Percentiles rank a stretch among this genome's conserved stretches.
Evolutionary conservation across 331 rosid genomes (phyloP).

Genomic region (Phaseolus coccineus): DNA sequence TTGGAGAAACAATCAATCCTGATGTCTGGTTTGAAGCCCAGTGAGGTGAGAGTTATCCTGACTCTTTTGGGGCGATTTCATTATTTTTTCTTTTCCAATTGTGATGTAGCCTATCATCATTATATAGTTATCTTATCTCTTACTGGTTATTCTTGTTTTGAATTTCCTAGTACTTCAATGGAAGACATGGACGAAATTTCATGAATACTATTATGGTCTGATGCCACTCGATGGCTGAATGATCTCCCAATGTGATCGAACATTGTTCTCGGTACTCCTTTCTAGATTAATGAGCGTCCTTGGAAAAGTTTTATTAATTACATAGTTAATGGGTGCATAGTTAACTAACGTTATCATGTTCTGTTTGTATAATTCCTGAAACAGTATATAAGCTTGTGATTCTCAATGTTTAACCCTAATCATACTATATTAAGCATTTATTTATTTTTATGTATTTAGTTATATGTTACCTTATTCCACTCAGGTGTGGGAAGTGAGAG

Average conservation of each 20-base stretch:
- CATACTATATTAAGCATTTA: no score
- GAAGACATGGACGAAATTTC: no score
- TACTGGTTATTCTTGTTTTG: background rate
- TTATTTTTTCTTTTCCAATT: background rate
- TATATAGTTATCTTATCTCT: constrained; percentile 2
- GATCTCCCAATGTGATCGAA: no score
- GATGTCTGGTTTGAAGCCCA: constrained; percentile 94
- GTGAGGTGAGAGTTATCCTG: constrained; percentile 60
- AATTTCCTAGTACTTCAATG: no score
- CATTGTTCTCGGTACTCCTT: no score
- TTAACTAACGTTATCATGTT: background rate
- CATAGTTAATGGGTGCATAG: background rate
- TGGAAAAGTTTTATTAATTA: background rate
- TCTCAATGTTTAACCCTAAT: no score
- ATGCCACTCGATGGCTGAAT: no score
- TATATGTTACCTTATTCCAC: constrained; percentile 26
- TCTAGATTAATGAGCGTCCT: no score
- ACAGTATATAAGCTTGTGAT: background rate
- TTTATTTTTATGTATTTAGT: background rate
- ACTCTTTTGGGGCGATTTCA: constrained; percentile 20
- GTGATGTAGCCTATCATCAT: background rate
- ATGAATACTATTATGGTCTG: no score
- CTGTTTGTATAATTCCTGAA: background rate
- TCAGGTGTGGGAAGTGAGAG: constrained; percentile 98
- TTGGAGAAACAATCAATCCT: constrained; percentile 73